Evolutionary conservation across 805 yeast genomes (phyloP).

Genomic region (Tetrapisispora taiwanensis): DNA sequence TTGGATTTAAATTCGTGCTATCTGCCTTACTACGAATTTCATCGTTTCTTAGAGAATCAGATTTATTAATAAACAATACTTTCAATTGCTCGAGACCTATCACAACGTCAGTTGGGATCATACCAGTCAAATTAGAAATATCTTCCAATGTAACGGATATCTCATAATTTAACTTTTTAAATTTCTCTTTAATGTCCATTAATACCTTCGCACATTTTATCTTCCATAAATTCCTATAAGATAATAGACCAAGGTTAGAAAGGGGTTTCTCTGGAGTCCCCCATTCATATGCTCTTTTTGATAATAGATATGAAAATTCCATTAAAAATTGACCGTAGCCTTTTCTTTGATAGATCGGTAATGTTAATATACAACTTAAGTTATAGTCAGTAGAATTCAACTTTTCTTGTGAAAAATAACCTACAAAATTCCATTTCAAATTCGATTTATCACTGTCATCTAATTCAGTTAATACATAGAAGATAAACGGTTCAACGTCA

Average conservation of each 20-base stretch:
- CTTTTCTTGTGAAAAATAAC: constrained; percentile 85
- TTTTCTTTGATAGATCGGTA: constrained; percentile 77
- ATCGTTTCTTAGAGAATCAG: constrained; percentile 7
- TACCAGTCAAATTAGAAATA: constrained; percentile 64
- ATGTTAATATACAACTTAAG: constrained; percentile 80
- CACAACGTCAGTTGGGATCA: constrained; percentile 78
- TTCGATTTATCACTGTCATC: constrained; percentile 29
- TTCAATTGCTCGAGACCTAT: constrained; percentile 74
- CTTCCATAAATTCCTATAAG: constrained; percentile 85
- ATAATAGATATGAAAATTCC: constrained; percentile 76
- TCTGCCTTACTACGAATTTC: constrained; percentile 36
- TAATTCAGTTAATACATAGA: constrained; percentile 71
- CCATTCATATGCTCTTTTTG: constrained; percentile 58
- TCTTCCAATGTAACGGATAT: constrained; percentile 43
- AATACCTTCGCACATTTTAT: constrained; percentile 43
- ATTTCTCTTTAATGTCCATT: constrained; percentile 5
- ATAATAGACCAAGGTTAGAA: constrained; percentile 72
- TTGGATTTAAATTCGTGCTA: constrained; percentile 28
- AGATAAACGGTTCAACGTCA: constrained; percentile 91
- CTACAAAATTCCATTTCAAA: constrained; percentile 65
- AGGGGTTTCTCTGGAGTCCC: constrained; percentile 97
- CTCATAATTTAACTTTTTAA: neutral
- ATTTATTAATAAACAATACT: constrained; percentile 33
- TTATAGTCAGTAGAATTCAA: constrained; percentile 68
- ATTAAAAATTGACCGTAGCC: constrained; percentile 87